Evolutionary conservation across 495 filamentous ascomycete genomes (phyloP).

Genomic region (Penicillium arizonense): DNA sequence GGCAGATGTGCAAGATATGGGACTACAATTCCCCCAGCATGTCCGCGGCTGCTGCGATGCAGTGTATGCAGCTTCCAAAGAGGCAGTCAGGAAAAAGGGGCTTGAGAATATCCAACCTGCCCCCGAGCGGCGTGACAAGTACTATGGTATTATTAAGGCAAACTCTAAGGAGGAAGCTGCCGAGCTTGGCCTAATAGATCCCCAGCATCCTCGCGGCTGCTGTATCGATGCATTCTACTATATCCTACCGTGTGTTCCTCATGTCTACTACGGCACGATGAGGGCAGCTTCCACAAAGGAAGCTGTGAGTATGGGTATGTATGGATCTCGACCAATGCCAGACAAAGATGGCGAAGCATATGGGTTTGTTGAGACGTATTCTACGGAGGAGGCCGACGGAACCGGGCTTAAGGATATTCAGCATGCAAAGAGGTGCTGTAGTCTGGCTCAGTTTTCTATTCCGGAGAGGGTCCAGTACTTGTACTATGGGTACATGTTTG

Average conservation of each 20-base stretch:
- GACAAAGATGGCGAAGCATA: neutral
- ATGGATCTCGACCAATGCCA: neutral
- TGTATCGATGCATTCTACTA: neutral
- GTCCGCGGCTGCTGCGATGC: neutral
- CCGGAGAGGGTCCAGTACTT: neutral
- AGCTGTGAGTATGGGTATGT: neutral
- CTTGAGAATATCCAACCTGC: neutral
- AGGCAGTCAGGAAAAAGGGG: neutral
- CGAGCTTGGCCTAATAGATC: neutral
- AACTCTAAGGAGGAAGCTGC: neutral
- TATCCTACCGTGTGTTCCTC: neutral
- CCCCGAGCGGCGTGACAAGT: neutral
- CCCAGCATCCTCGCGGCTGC: slow-evolving; percentile 1
- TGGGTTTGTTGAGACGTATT: neutral
- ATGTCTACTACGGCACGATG: neutral
- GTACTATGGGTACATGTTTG: slow-evolving; percentile 6
- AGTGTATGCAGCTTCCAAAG: neutral
- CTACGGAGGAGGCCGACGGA: neutral
- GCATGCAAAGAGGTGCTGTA: slow-evolving; percentile 2
- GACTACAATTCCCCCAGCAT: neutral
- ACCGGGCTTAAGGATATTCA: neutral
- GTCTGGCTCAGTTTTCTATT: neutral
- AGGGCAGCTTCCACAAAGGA: neutral
- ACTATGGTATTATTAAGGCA: slow-evolving; percentile 1
- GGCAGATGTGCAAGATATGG: neutral